Evolutionary conservation across 2,329 filamentous ascomycete species (phyloP).

Genomic region (Acrocalymma vagum): DNA sequence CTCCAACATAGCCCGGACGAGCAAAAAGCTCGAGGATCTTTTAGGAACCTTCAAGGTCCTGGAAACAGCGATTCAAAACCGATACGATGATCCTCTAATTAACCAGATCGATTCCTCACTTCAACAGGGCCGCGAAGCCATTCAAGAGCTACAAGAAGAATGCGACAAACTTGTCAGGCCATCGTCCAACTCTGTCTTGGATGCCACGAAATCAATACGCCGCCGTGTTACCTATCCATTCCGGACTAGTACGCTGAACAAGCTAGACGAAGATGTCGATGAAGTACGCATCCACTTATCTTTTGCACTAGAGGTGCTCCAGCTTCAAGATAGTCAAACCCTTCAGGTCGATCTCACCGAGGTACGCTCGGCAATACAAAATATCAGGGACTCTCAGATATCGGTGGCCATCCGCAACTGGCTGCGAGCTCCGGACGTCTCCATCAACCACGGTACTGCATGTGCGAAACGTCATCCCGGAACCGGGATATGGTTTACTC

Average conservation of each 20-base stretch:
- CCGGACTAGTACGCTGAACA: slow-evolving; percentile 47
- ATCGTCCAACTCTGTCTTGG: slow-evolving; percentile 6
- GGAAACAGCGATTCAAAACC: slow-evolving; percentile 18
- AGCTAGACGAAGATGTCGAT: slow-evolving; percentile 48
- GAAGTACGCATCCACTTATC: slow-evolving; percentile 42
- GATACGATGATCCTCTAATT: slow-evolving; percentile 29
- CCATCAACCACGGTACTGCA: slow-evolving; percentile 5
- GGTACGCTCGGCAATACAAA: slow-evolving; percentile 29
- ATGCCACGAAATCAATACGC: slow-evolving; percentile 15
- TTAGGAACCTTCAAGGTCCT: slow-evolving; percentile 32
- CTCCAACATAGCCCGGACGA: slow-evolving; percentile 33
- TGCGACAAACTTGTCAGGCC: slow-evolving; percentile 30
- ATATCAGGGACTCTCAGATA: slow-evolving; percentile 33
- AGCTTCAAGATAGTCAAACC: slow-evolving; percentile 32
- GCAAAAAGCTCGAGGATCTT: slow-evolving; percentile 32
- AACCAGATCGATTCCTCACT: slow-evolving; percentile 32
- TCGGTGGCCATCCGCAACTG: slow-evolving; percentile 15
- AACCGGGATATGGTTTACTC: slow-evolving; percentile 6
- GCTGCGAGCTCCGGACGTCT: slow-evolving; percentile 7
- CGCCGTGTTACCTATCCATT: slow-evolving; percentile 41
- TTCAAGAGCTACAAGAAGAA: slow-evolving; percentile 37
- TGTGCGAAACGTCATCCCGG: slow-evolving; percentile 3
- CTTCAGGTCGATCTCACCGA: slow-evolving; percentile 36
- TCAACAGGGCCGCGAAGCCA: slow-evolving; percentile 32
- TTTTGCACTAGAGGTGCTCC: slow-evolving; percentile 41